Percentiles rank a stretch among this genome's conserved stretches.
Conservation (phyloP, 352 stramenopile species). For the Phytopythium vexans region DNA sequence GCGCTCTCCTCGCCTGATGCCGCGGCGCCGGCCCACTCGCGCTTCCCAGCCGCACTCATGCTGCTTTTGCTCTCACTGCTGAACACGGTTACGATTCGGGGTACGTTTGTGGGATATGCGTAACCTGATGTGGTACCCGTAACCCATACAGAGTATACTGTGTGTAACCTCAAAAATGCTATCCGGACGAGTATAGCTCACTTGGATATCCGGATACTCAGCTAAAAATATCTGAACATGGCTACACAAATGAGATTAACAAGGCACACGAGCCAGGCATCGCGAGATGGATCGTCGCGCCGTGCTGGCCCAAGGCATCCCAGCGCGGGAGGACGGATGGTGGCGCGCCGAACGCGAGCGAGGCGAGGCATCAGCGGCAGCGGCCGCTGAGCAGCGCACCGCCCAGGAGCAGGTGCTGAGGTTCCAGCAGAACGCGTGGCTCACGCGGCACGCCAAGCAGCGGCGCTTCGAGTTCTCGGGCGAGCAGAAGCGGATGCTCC, state of each 20-base stretch:
- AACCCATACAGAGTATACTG: no score
- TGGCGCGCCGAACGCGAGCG: slow-evolving; percentile 32
- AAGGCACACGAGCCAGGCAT: not conserved
- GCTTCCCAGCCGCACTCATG: not conserved
- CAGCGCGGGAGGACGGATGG: slow-evolving; percentile 10
- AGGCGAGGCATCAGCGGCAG: slow-evolving; percentile 4
- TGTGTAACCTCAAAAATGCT: no score
- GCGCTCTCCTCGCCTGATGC: not conserved
- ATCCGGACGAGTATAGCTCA: no score
- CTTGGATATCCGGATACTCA: no score
- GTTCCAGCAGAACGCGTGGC: slow-evolving; percentile 66
- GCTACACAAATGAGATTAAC: no score
- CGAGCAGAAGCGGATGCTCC: slow-evolving; percentile 71
- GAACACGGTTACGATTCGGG: no score
- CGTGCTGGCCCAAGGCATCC: no score
- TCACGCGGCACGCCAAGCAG: slow-evolving; percentile 63
- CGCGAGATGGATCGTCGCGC: not conserved
- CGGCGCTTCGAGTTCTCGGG: slow-evolving; percentile 62
- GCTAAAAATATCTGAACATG: no score
- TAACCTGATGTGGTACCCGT: no score
- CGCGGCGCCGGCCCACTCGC: not conserved
- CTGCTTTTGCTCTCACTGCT: no score
- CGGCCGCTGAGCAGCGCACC: slow-evolving; percentile 22
- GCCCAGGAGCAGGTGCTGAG: slow-evolving; percentile 50
- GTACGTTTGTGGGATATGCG: no score